phyloP scores from a whole-genome alignment of 148 eudicot species.

The Polygonum maritimum region DNA sequence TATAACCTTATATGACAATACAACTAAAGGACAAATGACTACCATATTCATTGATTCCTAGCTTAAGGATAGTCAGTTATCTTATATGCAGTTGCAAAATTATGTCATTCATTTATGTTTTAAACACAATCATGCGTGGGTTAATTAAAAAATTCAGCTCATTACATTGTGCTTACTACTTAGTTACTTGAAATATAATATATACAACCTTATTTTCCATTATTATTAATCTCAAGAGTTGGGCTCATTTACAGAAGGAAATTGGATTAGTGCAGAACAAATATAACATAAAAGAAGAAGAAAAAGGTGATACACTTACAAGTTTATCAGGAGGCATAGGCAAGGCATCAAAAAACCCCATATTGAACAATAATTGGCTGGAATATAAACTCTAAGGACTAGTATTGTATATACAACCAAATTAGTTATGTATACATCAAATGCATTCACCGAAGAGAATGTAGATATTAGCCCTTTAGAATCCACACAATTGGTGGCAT shows the following conservation, averaged over 20 bases:
- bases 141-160: not conserved
- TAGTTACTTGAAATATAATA: not conserved
- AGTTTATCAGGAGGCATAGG: slow-evolving; percentile 82
- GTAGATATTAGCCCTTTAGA: not conserved
- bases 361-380: slow-evolving; percentile 10
- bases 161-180: not conserved
- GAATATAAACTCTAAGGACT: not conserved
- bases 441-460: not conserved
- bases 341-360: slow-evolving; percentile 86
- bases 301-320: slow-evolving; percentile 29
- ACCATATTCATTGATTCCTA: not conserved
- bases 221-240: not conserved
- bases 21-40: not conserved
- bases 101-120: not conserved
- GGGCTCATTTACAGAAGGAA: not conserved
- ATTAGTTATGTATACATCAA: not conserved
- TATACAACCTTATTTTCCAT: not conserved
- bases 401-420: not conserved
- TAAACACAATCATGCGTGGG: not conserved
- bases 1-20: not conserved
- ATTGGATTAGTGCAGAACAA: not conserved
- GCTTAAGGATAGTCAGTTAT: not conserved
- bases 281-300: not conserved
- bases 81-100: not conserved
- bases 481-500: not conserved